Percentiles rank a stretch among this genome's conserved stretches.
Evolutionary conservation across 345 rosid genomes (phyloP).

Genomic region (Clausena lansium): DNA sequence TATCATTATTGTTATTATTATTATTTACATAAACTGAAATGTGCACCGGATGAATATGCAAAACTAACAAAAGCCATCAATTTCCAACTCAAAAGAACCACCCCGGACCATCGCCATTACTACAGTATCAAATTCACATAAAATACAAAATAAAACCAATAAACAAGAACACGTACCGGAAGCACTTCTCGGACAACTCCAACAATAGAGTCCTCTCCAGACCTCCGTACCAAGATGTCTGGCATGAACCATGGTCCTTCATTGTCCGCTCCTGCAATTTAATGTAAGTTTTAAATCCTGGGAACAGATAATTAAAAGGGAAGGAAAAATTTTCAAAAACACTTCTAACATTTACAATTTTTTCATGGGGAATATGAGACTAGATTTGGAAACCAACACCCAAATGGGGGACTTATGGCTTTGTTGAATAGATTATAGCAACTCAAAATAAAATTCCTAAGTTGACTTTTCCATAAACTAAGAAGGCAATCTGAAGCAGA

Average conservation of each 20-base stretch:
- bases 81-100: no score
- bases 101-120: no score
- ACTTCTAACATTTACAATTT: not conserved
- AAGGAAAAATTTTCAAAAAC: not conserved
- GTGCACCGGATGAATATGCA: no score
- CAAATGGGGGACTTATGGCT: not conserved
- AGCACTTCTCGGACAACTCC: slow-evolving; percentile 88
- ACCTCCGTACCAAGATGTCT: slow-evolving; percentile 78
- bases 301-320: not conserved
- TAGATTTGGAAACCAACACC: not conserved
- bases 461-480: not conserved
- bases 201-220: slow-evolving; percentile 49
- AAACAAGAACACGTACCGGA: slow-evolving; percentile 44
- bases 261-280: slow-evolving; percentile 64
- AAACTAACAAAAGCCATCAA: not conserved
- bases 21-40: not conserved
- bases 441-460: not conserved
- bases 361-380: not conserved
- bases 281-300: not conserved
- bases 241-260: slow-evolving; percentile 89
- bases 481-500: not conserved
- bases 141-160: not conserved
- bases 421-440: not conserved
- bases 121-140: not conserved
- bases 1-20: no score